Evolutionary conservation across 352 stramenopile genomes (phyloP).

Genomic region (Phytophthora uliginosa): DNA sequence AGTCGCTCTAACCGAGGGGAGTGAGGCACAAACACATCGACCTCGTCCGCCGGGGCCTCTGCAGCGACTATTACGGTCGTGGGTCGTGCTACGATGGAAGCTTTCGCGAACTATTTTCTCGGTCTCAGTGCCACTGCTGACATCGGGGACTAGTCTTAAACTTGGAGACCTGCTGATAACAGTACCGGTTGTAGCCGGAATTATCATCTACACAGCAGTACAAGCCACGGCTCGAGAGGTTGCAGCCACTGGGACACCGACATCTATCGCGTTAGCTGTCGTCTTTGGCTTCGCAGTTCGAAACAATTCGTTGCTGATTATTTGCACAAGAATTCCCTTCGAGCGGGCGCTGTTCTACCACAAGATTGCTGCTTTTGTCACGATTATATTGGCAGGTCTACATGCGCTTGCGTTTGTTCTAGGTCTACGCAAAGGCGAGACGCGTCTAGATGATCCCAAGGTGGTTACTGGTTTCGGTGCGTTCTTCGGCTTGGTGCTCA

Average conservation of each 20-base stretch:
- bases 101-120: slow-evolving; percentile 43
- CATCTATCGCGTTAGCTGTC: slow-evolving; percentile 42
- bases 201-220: slow-evolving; percentile 16
- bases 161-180: slow-evolving; percentile 51
- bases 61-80: slow-evolving; percentile 37
- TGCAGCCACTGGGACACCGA: slow-evolving; percentile 23
- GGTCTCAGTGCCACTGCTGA: slow-evolving; percentile 38
- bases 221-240: slow-evolving; percentile 27
- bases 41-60: slow-evolving; percentile 29
- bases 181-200: slow-evolving; percentile 25
- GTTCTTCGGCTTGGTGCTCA: slow-evolving; percentile 44
- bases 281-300: slow-evolving; percentile 59
- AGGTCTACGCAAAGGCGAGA: slow-evolving; percentile 20
- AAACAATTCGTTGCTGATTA: slow-evolving; percentile 63
- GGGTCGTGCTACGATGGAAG: slow-evolving; percentile 46
- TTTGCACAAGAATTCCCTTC: slow-evolving; percentile 53
- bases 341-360: slow-evolving; percentile 69
- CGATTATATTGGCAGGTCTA: slow-evolving; percentile 43
- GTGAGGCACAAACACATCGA: slow-evolving; percentile 14
- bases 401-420: slow-evolving; percentile 52
- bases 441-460: slow-evolving; percentile 18
- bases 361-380: slow-evolving; percentile 54
- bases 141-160: slow-evolving; percentile 40
- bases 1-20: slow-evolving; percentile 20
- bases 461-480: slow-evolving; percentile 33